These are phyloP conservation scores for Pisolithus thermaeus DNA, from an alignment of 1,284 basidiomycete genomes.

Conservation along the genomic window DNA sequence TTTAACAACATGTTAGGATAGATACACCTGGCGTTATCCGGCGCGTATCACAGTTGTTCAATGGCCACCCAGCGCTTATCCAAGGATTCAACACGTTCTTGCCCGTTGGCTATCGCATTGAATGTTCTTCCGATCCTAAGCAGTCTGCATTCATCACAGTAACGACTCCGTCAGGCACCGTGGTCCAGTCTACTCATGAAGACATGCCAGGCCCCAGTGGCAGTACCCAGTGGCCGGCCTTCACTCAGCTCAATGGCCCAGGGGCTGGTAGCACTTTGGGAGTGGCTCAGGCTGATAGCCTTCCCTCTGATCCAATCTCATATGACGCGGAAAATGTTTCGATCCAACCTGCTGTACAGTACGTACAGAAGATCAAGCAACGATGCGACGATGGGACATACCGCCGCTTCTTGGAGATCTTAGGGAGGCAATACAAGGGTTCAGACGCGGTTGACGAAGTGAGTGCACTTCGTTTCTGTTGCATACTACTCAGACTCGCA, in stretches of 20 bases:
- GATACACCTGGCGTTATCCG: conserved; percentile 97
- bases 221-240: conserved; percentile 6
- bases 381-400: conserved; percentile 93
- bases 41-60: conserved; percentile 90
- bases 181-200: conserved; percentile 42
- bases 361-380: conserved; percentile 96
- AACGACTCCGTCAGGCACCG: conserved; percentile 70
- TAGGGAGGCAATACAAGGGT: conserved; percentile 55
- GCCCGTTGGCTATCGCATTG: conserved; percentile 91
- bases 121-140: conserved; percentile 57
- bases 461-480: conserved; percentile 32
- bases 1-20: conserved; percentile 53
- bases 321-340: conserved; percentile 34
- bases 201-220: conserved; percentile 22
- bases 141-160: conserved; percentile 75
- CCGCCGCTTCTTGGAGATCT: conserved; percentile 89
- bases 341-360: conserved; percentile 80
- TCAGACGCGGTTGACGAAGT: conserved; percentile 65
- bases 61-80: conserved; percentile 86
- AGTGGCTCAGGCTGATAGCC: conserved; percentile 6
- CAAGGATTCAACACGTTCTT: conserved; percentile 99
- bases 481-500: conserved; percentile 36
- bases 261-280: background rate
- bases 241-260: conserved; percentile 12
- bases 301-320: conserved; percentile 17